Base-by-base conservation (phyloP, 148 eudicot genomes). In the Heliamphora exappendiculata region DNA sequence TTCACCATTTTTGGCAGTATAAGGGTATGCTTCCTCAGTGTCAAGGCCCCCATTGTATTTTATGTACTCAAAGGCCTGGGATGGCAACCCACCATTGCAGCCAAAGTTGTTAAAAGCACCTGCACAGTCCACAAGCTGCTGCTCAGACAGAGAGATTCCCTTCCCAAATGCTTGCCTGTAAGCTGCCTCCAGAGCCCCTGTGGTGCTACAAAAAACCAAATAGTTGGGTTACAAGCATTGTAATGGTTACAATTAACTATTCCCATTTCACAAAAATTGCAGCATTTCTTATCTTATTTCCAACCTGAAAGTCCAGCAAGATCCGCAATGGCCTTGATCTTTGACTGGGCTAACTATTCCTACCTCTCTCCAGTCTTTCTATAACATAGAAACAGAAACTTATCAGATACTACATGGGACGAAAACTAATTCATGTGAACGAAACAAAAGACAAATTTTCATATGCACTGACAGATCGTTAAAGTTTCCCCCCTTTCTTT, bases 281-380 rank as follows among this genome's bases (percentile, higher is more conserved):
- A 31, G 33, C 12, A n/a, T n/a, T 24, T 29, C 29, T 63, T 47
- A 34, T 1, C 14, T 20, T 42, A 55, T 63, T 24, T 31, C 45
- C 49, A 68, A 96, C 99, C 99, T 96, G 91, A 96, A 96, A 73
- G 99, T 93, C 99, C 99, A 96, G 87, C 99, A 96, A 68, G 99
- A 96, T 81, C 99, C 99, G 58, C 99, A 96, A 29, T 81, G 75
- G 45, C 97, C 97, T 84, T 96, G 99, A 76, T 88, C 66, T 81
- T 96, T 96, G 59, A 96, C 98, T 29, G 99, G 88, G 88, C 94
- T 96, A 60, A 96, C 98, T 63, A 96, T 89, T 70, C 99, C 99
- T 66, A 75, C 79, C 75, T 76, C 82, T 78, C 99, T 89, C 99
- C 99, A 96, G 82, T 96, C 98, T 91, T 93, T 88, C 99, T 96